Percentiles rank a stretch among this genome's conserved stretches.
phyloP scores from a whole-genome alignment of 129 eudicot genomes.

The Sambucus nigra region DNA sequence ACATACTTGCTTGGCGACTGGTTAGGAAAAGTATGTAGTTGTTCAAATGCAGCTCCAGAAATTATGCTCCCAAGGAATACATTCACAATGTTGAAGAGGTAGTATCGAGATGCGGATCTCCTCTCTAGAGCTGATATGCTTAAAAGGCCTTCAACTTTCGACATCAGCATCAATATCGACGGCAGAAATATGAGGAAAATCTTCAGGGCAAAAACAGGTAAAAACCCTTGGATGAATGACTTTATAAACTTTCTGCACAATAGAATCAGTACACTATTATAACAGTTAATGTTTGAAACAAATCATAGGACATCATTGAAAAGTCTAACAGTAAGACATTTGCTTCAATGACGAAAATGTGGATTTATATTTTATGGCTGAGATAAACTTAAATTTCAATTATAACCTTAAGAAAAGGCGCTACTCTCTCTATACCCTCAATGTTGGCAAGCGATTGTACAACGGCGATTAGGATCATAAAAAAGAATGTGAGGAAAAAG shows the following conservation, averaged over 20 bases:
- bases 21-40: slow-evolving; percentile 52
- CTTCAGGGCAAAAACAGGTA: slow-evolving; percentile 89
- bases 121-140: slow-evolving; percentile 70
- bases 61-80: slow-evolving; percentile 80
- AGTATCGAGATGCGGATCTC: slow-evolving; percentile 80
- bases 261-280: not conserved
- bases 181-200: slow-evolving; percentile 82
- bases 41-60: slow-evolving; percentile 78
- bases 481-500: slow-evolving; percentile 81
- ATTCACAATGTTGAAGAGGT: slow-evolving; percentile 70
- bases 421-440: slow-evolving; percentile 54
- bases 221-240: slow-evolving; percentile 75
- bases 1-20: slow-evolving; percentile 71
- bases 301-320: not conserved
- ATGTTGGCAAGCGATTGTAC: slow-evolving; percentile 85
- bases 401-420: slow-evolving; percentile 47
- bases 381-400: slow-evolving; percentile 50
- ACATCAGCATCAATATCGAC: slow-evolving; percentile 80
- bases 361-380: too few relatives aligned
- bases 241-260: slow-evolving; percentile 60
- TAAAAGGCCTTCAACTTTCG: slow-evolving; percentile 84
- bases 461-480: slow-evolving; percentile 66
- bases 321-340: not conserved
- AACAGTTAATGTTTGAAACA: too few relatives aligned
- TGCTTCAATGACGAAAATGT: too few relatives aligned